Evolutionary conservation across 1,284 basidiomycete species (phyloP).

Genomic region (Moesziomyces parantarcticus): DNA sequence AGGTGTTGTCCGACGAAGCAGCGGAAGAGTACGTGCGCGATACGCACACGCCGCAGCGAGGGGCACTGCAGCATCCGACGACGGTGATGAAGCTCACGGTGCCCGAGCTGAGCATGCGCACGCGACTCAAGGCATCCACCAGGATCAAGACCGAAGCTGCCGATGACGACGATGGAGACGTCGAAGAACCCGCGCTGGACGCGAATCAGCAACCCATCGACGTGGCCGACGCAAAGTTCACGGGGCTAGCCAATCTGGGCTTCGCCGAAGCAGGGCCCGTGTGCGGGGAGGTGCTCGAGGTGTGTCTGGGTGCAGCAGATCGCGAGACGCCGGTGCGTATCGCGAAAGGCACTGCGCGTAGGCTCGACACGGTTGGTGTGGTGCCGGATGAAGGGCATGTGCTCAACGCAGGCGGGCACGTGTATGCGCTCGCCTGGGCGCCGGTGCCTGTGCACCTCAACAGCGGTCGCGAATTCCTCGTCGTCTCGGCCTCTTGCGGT

Average conservation of each 20-base stretch:
- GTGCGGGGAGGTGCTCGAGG: constrained; percentile 21
- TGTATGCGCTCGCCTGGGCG: constrained; percentile 52
- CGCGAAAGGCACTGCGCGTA: constrained; percentile 6
- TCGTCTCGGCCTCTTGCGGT: constrained; percentile 19
- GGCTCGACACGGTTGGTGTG: constrained; percentile 30
- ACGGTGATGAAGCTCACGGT: constrained; percentile 32
- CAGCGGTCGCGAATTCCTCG: constrained; percentile 42
- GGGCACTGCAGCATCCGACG: constrained; percentile 21
- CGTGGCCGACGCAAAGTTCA: constrained; percentile 29
- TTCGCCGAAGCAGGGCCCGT: constrained; percentile 25
- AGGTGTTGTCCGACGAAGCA: constrained; percentile 6
- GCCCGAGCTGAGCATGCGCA: constrained; percentile 24
- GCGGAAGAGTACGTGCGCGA: constrained; percentile 18
- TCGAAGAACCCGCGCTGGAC: constrained; percentile 20
- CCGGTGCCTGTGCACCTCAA: constrained; percentile 44
- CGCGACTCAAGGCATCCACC: constrained; percentile 11
- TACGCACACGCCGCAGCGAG: constrained; percentile 12
- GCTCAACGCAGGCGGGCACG: constrained; percentile 47
- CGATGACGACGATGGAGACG: constrained; percentile 26
- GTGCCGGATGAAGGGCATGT: constrained; percentile 40
- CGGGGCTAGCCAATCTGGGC: constrained; percentile 31
- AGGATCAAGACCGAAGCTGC: constrained; percentile 10
- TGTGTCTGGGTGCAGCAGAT: constrained; percentile 25
- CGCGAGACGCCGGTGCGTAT: constrained; percentile 25
- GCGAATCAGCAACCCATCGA: constrained; percentile 29